Base-by-base conservation (phyloP, 2,329 filamentous ascomycete genomes). In the Raffaelea deltoideospora region DNA sequence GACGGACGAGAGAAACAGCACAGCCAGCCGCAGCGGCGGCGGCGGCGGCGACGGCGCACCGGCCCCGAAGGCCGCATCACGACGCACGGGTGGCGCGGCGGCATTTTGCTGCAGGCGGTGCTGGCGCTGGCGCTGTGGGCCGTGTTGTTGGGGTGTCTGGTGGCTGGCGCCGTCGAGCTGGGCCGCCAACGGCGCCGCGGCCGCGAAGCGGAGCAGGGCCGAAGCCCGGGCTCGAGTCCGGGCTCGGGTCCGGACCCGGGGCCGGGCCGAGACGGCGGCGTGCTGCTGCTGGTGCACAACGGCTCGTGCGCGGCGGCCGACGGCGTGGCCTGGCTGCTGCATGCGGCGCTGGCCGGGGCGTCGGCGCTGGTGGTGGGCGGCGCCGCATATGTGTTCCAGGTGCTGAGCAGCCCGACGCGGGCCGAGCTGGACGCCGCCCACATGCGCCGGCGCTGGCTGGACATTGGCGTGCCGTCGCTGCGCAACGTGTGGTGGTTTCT, bases 321-420 rank as follows among this genome's bases (percentile, higher is more conserved):
- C 21, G 45, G 45, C 9, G 49, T 67, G 21, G 53, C 58, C 37
- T 56, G 55, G 42, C 63, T 59, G 0, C 44, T 69, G 19, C 59
- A 63, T 34, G 60, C 56, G 8, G 49, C 58, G 17, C 58, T 68
- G 41, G 68, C 63, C 47, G 45, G 61, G 3, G 53, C 63, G 30
- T 54, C 53, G 8, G 46, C 65, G 5, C 51, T 58, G 5, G 43
- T 70, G 17, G 48, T 72, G 11, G 60, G 60, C 1, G 63, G 60
- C 3, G 67, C 60, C 10, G 69, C 69, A 51, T 72, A 71, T 45
- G 55, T 58, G 28, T 65, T 68, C 39, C 68, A 72, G 48, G 56
- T 69, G n/a, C 59, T 72, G 11, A 60, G 55, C 45, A 70, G 67
- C 43, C 69, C 68, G 6, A 70, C 65, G 8, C 58, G 67, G 29